A percentile compares a stretch with the other conserved stretches of the same genome.
Conservation (phyloP, 164 flowering plant genomes). For the Kalanchoe fedtschenkoi region DNA sequence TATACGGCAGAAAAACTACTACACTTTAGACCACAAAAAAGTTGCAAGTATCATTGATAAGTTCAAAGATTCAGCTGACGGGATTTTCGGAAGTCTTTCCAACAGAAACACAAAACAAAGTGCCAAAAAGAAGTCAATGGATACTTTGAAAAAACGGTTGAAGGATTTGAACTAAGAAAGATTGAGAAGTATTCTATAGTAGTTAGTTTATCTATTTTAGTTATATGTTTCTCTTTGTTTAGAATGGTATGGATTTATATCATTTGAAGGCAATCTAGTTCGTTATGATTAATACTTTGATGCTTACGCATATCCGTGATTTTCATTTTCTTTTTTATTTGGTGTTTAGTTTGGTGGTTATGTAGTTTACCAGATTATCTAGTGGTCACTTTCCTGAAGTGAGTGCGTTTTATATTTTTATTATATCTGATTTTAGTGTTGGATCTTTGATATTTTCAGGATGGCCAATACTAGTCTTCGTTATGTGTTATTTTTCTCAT, state of each 20-base stretch:
- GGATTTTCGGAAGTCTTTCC: constrained; percentile 76
- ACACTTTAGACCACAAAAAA: constrained; percentile 62
- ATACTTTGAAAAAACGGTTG: constrained; percentile 57
- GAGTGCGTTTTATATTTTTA: no score
- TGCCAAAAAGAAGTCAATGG: constrained; percentile 80
- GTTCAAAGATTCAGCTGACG: constrained; percentile 72
- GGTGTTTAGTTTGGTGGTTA: no score
- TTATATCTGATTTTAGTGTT: no score
- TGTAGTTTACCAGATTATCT: no score
- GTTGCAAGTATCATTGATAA: constrained; percentile 71
- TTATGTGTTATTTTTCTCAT: no score
- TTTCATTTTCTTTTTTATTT: no score
- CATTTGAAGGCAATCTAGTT: not conserved
- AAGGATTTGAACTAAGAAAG: constrained; percentile 63
- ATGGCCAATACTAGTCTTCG: no score
- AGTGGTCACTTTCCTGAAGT: no score
- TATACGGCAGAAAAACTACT: constrained; percentile 64
- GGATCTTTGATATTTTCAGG: no score
- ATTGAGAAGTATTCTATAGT: not conserved
- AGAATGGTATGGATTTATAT: no score
- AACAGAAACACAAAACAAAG: constrained; percentile 62
- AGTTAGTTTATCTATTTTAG: not conserved
- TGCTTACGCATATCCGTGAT: no score
- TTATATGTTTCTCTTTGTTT: not conserved
- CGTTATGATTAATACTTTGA: no score